Evolutionary conservation across 2,329 filamentous ascomycete genomes (phyloP), one percentile per base, ranked within the genome.

Genomic region (Hymenotorrendiella dingleyae): DNA sequence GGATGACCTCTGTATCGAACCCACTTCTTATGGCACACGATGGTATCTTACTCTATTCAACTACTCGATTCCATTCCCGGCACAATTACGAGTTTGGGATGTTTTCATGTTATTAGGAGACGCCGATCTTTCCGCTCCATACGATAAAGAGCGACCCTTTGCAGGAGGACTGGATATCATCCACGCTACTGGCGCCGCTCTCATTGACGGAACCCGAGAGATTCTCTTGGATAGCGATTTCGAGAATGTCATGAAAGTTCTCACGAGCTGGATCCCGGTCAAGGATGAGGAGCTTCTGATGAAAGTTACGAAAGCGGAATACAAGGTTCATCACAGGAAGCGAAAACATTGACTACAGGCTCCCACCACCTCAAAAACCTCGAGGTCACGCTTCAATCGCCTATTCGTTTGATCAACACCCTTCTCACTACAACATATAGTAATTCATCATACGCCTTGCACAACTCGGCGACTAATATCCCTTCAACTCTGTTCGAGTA

Each of bases 21-120:
- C 87, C 14, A 95, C 89, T 2, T 83, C 90, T n/a, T 98, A 96
- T 61, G 93, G 90, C 23, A 97, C 91, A 4, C 76, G 90, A 40
- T 98, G 93, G 93, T 98, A 98, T 62, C 73, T 98, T 39, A 98
- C 93, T 2, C 72, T 98, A 7, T 98, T 98, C 74, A 97, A 97
- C 65, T 84, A 97, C 59, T 94, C 88, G 12, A 86, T 98, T 39
- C 93, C 93, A 0, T 98, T 97, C 57, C 77, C 87, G 0, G 90
- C 91, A 3, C 93, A 97, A 64, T 80, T 98, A 26, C 84, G 93
- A 36, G 85, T 98, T 12, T 98, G 93, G 93, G 93, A 98, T 60
- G 86, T 96, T 1, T 97, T 97, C 66, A 88, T 98, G 77, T 78
- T 98, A 11, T 77, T 97, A 10, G 93, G 91, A 35, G 87, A 91